Conservation (phyloP, 2,329 filamentous ascomycete species). For the Anisogramma anomala region DNA sequence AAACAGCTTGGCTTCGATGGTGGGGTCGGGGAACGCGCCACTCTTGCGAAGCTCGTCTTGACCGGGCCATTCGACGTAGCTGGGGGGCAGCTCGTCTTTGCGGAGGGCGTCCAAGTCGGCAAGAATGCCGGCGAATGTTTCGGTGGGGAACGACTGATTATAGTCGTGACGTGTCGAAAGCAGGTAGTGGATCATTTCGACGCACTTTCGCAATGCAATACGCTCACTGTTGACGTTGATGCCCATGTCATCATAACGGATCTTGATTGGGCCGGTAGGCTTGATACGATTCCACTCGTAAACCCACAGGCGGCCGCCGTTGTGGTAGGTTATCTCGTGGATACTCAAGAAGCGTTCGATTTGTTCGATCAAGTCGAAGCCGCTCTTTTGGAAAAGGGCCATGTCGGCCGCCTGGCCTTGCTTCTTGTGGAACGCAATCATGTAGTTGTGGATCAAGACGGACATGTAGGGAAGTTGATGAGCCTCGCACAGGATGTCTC, state of each 20-base stretch:
- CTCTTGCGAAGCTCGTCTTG: conserved; percentile 15
- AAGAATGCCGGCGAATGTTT: conserved; percentile 17
- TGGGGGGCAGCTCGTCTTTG: conserved; percentile 22
- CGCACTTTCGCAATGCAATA: not conserved
- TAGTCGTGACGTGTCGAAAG: conserved; percentile 14
- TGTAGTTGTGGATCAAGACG: conserved; percentile 20
- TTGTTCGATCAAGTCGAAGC: conserved; percentile 11
- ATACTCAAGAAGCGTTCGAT: conserved; percentile 9
- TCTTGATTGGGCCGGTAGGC: conserved; percentile 6
- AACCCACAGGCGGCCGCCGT: conserved; percentile 3
- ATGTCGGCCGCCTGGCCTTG: conserved; percentile 9
- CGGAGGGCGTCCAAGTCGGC: conserved; percentile 25
- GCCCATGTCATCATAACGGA: conserved; percentile 2
- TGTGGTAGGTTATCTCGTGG: conserved; percentile 6
- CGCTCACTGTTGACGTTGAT: not conserved
- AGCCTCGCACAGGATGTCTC: not conserved
- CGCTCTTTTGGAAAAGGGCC: conserved; percentile 14
- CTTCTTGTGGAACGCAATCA: conserved; percentile 15
- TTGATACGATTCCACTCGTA: conserved; percentile 7
- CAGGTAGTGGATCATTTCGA: conserved; percentile 17
- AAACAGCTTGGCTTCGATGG: conserved; percentile 12
- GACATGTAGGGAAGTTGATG: conserved; percentile 14
- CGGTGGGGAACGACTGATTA: conserved; percentile 14
- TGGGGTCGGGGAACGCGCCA: conserved; percentile 18
- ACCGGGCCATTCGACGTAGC: conserved; percentile 19